Base-by-base conservation (phyloP, 2,329 filamentous ascomycete species). In the Fusarium tanahbumbuense region DNA sequence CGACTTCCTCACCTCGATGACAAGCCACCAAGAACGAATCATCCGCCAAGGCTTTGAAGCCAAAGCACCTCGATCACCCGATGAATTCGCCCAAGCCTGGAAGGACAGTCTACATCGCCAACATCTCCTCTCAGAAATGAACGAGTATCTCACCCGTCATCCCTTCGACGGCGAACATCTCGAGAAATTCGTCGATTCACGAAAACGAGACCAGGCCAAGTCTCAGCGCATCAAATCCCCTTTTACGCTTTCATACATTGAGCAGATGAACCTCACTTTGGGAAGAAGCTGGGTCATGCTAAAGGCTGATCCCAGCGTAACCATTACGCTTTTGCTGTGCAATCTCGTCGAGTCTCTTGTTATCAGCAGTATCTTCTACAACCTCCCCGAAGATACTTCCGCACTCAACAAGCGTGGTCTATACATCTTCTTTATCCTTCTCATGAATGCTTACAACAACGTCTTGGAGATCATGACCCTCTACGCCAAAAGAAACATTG, bases 1-100 rank as follows among this genome's bases (percentile, higher is more conserved):
- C 5, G 91, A 93, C 74, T 93, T 93, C 78, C 78, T 93, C 32
- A 93, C 73, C 2, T 84, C 84, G 0, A 82, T 87, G 42, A 86
- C 84, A 5, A 78, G 74, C 15, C 77, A 79, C 5, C 69, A 75
- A 8, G 80, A 81, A 67, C 78, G 80, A 25, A 60, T 77, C 18
- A 65, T 79, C 15, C 76, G 73, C 22, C 68, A 72, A 8, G 80
- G 80, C 6, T 79, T 71, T 25, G 75, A 81, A 56, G 69, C 68
- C 11, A 76, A 70, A 28, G 78, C 78, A 0, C 80, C 80, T 0
- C 60, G 78, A 47, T 80, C 78, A 1, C 72, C 80, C 1, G 79
- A 81, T 6, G 80, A 81, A 22, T 81, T 81, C 28, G 78, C 77
- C 1, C 69, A 76, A 27, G 72, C 69, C 12, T 82, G 80, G 80